Evolutionary conservation across 371 early-diverging fungal species (phyloP), one percentile per base, ranked within the genome.

Genomic region (Actinomortierella ambigua): DNA sequence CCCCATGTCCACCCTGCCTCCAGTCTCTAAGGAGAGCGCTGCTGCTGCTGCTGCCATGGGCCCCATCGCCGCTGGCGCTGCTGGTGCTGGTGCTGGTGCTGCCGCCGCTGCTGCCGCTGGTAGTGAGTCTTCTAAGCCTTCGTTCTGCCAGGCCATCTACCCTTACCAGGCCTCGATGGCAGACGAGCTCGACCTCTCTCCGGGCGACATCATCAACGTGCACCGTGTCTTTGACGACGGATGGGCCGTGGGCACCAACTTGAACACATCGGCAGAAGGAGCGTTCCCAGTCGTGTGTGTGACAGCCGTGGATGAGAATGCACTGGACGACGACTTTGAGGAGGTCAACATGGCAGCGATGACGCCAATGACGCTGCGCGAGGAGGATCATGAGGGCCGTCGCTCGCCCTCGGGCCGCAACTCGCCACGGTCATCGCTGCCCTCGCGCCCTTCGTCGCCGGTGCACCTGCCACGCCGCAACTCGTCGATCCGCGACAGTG

Each of bases 261-360:
- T 85, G 53, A 81, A 81, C 47, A 86, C 90, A 1, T 85, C 87
- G 9, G 73, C 79, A 26, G 80, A 79, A 49, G 93, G 93, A 13
- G 90, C 87, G 8, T 92, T 92, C 77, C 93, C 93, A 5, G 53
- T 88, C 15, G 85, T 86, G 6, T 89, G 90, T 64, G 84, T 88
- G 34, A 60, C 61, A 55, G 65, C 63, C 57, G 73, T 71, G 55
- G 76, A 70, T 29, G 71, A 70, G 53, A 7, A 51, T 24, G 52
- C 75, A 1, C 51, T 71, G 56, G 67, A 71, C 26, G 73, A 71
- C 52, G 73, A 66, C 28, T 71, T 71, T 52, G 73, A 71, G 53
- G 73, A 71, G 8, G 73, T 71, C 43, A 71, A 71, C 55, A 71
- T 71, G 73, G 66, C 62, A 18, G 61, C 73, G 23, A 71, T 71